Base-by-base conservation (phyloP, 1,284 basidiomycete genomes). In the Pyrrhoderma noxium region DNA sequence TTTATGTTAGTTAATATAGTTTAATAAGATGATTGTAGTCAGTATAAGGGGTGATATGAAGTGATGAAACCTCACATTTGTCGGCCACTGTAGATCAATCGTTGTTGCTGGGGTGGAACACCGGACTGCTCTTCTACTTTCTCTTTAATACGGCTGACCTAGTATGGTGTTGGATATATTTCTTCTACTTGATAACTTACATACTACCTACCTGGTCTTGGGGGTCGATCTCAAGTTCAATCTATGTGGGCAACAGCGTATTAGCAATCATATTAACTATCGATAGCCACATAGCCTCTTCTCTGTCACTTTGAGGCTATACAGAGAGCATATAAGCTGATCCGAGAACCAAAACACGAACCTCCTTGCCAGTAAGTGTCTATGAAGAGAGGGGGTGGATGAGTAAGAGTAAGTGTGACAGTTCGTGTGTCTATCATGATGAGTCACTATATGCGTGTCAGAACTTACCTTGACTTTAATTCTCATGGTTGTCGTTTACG, bases 111-210 rank as follows among this genome's bases (percentile, higher is more conserved):
- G 55, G 96, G 95, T 14, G 96, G 96, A 45, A 99, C 96, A 62
- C 95, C 96, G 38, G 94, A 95, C 70, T 99, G 96, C 72, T 98
- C 95, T 68, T 99, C 96, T 27, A 99, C 93, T 67, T 92, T 89
- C 76, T 97, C 94, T 74, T 99, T 99, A 72, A 99, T 95, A 60
- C 92, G 85, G 44, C 82, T 77, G 65, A 97, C 93, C 94, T 96
- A 60, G 23, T 27, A 39, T 45, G 45, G 34, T 9, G 36, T 25
- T 13, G 34, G 38, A 47, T 31, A 22, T 16, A 34, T n/a, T 23
- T 23, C 19, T n/a, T n/a, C n/a, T n/a, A n/a, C n/a, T n/a, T n/a
- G n/a, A n/a, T n/a, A n/a, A n/a, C n/a, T n/a, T n/a, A n/a, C n/a
- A n/a, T n/a, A 4, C 3, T 45, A 64, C 77, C 53, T 55, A 87